Conservation (phyloP, 805 yeast genomes). For the Vanderwaltozyma polyspora region DNA sequence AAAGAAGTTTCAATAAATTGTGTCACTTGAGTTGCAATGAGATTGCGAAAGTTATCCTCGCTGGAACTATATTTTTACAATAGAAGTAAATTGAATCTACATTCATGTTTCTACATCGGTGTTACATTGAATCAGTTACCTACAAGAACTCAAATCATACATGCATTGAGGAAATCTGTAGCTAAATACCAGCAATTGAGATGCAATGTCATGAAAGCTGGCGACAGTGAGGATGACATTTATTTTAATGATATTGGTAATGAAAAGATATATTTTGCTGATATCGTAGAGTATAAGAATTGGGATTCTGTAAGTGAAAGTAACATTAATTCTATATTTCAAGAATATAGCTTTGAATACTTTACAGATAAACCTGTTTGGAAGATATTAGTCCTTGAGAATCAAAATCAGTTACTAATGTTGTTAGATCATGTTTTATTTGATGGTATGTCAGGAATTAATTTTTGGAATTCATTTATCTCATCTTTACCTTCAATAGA, state of each 20-base stretch:
- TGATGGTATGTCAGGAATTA: constrained; percentile 21
- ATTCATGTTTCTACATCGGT: constrained; percentile 19
- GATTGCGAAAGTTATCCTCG: constrained; percentile 5
- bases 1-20: too few relatives aligned
- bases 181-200: constrained; percentile 11
- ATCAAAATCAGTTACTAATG: constrained; percentile 10
- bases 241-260: constrained; percentile 4
- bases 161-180: constrained; percentile 8
- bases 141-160: constrained; percentile 2
- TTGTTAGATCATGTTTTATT: constrained; percentile 18
- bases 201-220: constrained; percentile 9
- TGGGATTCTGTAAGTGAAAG: constrained; percentile 8
- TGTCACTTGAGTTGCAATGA: background rate
- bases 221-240: constrained; percentile 2
- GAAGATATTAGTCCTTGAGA: constrained; percentile 15
- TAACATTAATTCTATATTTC: constrained; percentile 12
- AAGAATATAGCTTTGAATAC: constrained; percentile 11
- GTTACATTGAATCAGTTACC: constrained; percentile 15
- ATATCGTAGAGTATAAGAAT: constrained; percentile 12
- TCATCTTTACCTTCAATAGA: constrained; percentile 1
- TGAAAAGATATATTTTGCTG: constrained; percentile 8
- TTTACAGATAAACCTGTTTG: constrained; percentile 14
- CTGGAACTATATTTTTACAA: constrained; percentile 16
- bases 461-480: constrained; percentile 13
- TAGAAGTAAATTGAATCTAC: constrained; percentile 18